Base-by-base conservation (phyloP, 306 rosid species). In the Gastrolobium villosum region DNA sequence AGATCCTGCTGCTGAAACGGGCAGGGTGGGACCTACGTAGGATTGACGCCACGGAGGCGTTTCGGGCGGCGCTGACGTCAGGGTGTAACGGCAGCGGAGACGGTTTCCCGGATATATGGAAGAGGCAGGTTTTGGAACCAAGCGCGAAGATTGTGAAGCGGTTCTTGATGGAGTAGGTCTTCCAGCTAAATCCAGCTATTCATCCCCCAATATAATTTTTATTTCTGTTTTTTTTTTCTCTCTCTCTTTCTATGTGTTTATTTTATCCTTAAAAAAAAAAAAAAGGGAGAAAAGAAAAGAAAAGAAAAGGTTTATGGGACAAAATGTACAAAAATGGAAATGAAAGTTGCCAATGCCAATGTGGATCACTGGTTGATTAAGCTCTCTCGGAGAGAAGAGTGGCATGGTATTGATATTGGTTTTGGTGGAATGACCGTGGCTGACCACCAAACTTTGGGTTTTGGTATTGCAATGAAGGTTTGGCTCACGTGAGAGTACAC, bases 121-220 rank as follows among this genome's bases (percentile, higher is more conserved):
- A 82, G 78, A 77, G 76, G 54, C 88, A 87, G 83, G 96, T 91
- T 61, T 75, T 89, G 84, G 93, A 84, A 86, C 93, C 97, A 79
- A 91, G 99, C 98, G 89, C 85, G 89, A 86, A 92, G 90, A 91
- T 95, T 93, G 98, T 95, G 98, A 90, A 84, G 78, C 81, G 76
- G 26, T 95, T 95, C 91, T 88, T 91, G 91, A 84, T 82, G 84
- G 97, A 92, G 89, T 89, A 95, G 98, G 92, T 90, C 82, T 84
- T 90, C 79, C 97, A 90, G 93, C 95, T 87, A 85, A 66, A 52
- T 57, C 81, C 85, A 69, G 79, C 77, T 49, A 52, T 31, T 61
- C 39, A 13, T 28, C 5, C 63, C 44, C 26, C 43, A 20, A 20
- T 70, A 66, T 35, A 45, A 30, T 6, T 35, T 14, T 9, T 5